A percentile compares a stretch with the other conserved stretches of the same genome.
Conservation (phyloP, 1,139 yeast genomes). For the Entelexis paramagnoliae region DNA sequence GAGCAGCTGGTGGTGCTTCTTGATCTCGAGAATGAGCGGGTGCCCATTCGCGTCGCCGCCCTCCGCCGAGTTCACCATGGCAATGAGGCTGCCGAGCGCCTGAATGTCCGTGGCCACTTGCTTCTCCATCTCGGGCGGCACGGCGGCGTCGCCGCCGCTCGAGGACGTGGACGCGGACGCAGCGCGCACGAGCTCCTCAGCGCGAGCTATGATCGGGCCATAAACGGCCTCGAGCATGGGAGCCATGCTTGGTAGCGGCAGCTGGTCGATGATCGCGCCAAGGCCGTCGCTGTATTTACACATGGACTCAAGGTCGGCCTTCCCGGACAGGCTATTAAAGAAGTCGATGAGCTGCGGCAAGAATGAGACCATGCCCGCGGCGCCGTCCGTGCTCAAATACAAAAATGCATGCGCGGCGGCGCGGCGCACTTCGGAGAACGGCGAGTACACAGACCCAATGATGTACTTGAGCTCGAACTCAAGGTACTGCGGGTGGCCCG, state of each 20-base stretch:
- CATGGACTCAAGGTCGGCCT: slow-evolving; percentile 57
- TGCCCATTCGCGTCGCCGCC: slow-evolving; percentile 4
- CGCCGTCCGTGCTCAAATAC: slow-evolving; percentile 91
- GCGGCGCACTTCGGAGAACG: slow-evolving; percentile 17
- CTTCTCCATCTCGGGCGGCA: background rate
- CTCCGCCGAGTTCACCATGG: slow-evolving; percentile 13
- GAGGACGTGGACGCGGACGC: too few species aligned
- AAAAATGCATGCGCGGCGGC: slow-evolving; percentile 92
- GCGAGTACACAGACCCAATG: slow-evolving; percentile 56
- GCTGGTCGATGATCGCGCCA: slow-evolving; percentile 67
- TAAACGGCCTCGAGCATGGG: slow-evolving; percentile 50
- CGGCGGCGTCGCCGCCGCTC: background rate
- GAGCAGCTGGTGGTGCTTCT: slow-evolving; percentile 13
- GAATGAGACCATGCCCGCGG: slow-evolving; percentile 52
- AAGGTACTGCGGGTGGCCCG: slow-evolving; percentile 68
- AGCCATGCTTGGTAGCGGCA: slow-evolving; percentile 38
- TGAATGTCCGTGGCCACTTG: slow-evolving; percentile 18
- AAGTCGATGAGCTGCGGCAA: slow-evolving; percentile 69
- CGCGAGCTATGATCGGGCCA: slow-evolving; percentile 49
- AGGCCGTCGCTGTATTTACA: slow-evolving; percentile 83
- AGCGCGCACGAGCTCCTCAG: background rate
- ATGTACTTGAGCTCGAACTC: slow-evolving; percentile 80
- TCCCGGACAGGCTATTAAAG: slow-evolving; percentile 41
- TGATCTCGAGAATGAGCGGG: slow-evolving; percentile 19
- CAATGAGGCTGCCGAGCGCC: slow-evolving; percentile 22